Evolutionary conservation across 2,329 filamentous ascomycete species (phyloP).

Genomic region (Epicoccum nigrum): DNA sequence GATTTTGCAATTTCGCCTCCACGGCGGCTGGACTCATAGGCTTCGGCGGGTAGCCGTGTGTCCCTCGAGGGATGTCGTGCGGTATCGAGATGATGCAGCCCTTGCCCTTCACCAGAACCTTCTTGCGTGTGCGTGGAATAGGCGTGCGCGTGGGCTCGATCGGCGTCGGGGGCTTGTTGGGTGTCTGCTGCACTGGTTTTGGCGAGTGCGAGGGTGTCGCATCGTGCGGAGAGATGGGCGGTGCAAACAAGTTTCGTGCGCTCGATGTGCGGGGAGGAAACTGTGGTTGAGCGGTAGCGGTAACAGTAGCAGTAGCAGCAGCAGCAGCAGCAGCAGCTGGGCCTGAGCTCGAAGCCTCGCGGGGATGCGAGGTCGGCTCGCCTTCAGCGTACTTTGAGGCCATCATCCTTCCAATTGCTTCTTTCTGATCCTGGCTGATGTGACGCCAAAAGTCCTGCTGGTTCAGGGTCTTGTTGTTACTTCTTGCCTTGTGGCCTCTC

Average conservation of each 20-base stretch:
- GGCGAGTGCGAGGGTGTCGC: conserved; percentile 24
- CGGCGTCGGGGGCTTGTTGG: conserved; percentile 25
- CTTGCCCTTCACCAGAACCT: conserved; percentile 54
- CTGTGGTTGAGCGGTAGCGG: no score
- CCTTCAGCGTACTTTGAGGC: conserved; percentile 49
- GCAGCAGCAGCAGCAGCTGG: conserved; percentile 5
- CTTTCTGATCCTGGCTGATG: conserved; percentile 46
- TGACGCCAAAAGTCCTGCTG: conserved; percentile 58
- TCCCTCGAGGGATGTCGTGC: conserved; percentile 49
- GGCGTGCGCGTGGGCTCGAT: conserved; percentile 26
- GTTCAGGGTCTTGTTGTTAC: conserved; percentile 56
- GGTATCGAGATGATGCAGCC: conserved; percentile 55
- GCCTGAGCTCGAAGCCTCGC: conserved; percentile 31
- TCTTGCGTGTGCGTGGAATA: conserved; percentile 51
- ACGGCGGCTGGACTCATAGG: conserved; percentile 60
- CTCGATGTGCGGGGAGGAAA: conserved; percentile 22
- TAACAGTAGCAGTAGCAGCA: conserved; percentile 3
- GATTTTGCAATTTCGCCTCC: conserved; percentile 66
- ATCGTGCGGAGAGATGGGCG: conserved; percentile 29
- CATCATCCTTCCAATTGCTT: conserved; percentile 49
- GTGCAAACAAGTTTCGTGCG: conserved; percentile 24
- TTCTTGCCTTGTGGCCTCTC: conserved; percentile 50
- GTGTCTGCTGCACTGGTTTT: conserved; percentile 27
- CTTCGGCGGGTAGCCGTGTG: conserved; percentile 49
- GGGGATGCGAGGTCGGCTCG: conserved; percentile 43